Evolutionary conservation across 1,139 yeast genomes (phyloP), one percentile per base, ranked within the genome.

Genomic region (Yamadazyma dushanensis): DNA sequence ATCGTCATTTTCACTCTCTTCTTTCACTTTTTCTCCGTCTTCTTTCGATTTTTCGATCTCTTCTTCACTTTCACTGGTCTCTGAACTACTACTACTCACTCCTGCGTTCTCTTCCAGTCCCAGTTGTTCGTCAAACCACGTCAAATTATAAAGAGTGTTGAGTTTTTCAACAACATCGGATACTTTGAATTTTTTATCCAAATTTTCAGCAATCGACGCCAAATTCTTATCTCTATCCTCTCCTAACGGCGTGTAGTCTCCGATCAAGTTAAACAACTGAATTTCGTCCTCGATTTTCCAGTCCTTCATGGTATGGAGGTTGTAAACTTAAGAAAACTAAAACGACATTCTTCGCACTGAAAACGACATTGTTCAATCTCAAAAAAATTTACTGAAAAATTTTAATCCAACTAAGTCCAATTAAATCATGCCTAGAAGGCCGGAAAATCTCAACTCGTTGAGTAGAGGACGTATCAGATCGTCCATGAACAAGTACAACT

Each of bases 401-500:
- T 35, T 41, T 32, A 24, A 23, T 26, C 24, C 20, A n/a, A 24
- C 3, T 9, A 24, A 31, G 19, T 16, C n/a, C 10, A 14, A 27
- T 5, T 19, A 20, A 19, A 30, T n/a, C 41, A 80, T 81, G 87
- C 84, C 86, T 41, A 76, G 83, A 63, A 76, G 71, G 67, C 76
- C 83, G 16, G 64, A 63, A 46, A 64, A 76, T 47, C 59, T 80
- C 57, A 70, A 76, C 66, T 76, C 83, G 38, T 63, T 80, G 59
- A 63, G 80, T 38, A 73, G 86, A 54, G 87, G 87, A 8, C 78
- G 89, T 44, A 78, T 92, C 49, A 84, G 97, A 53, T 80, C 96
- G 45, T 86, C 97, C 20, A 86, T 87, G 85, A 90, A 87, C 78
- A 89, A 89, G 66, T 82, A 78, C 66, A 92, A 92, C 61, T 69